Base-by-base conservation (phyloP, 495 filamentous ascomycete species). In the Jackrogersella multiformis region DNA sequence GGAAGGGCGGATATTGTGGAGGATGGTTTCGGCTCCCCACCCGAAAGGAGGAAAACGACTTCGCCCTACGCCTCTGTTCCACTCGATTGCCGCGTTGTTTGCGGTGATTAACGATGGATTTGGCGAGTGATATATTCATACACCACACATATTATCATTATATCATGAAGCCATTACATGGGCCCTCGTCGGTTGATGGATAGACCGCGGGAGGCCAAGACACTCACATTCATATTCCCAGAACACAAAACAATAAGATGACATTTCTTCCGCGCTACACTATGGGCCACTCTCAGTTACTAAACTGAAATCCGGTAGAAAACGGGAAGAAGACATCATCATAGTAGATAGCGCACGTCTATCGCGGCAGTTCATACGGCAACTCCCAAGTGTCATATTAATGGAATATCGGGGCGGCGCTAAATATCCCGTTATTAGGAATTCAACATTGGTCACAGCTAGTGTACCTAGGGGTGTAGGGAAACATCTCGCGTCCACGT, bases 401-500 rank as follows among this genome's bases (percentile, higher is more conserved):
- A 21, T 36, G 18, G 8, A 35, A 36, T 20, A 45, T 46, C 36
- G 52, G 23, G 3, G 21, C 30, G n/a, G 20, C 30, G 24, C 7
- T 35, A 16, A 44, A 23, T 13, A 16, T 44, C 41, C 21, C 28
- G 23, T 13, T 53, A 15, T 49, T 56, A 12, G 18, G 5, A n/a
- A 28, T 38, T 8, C 34, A 16, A 5, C 16, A 42, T 12, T 1
- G 16, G 21, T 44, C 26, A 38, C 28, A 24, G 26, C 5, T 30
- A 26, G n/a, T n/a, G n/a, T n/a, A n/a, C n/a, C n/a, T n/a, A n/a
- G n/a, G n/a, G n/a, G n/a, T n/a, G n/a, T n/a, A 23, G 39, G 39
- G 45, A 55, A 56, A 41, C 59, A 6, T 49, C 10, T 46, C 32
- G 16, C n/a, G 56, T 16, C 41, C 60, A 60, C 41, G 56, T 64